These are phyloP conservation scores for Solanum clarkiae DNA, from an alignment of 257 asterid species.

Conservation along the genomic window DNA sequence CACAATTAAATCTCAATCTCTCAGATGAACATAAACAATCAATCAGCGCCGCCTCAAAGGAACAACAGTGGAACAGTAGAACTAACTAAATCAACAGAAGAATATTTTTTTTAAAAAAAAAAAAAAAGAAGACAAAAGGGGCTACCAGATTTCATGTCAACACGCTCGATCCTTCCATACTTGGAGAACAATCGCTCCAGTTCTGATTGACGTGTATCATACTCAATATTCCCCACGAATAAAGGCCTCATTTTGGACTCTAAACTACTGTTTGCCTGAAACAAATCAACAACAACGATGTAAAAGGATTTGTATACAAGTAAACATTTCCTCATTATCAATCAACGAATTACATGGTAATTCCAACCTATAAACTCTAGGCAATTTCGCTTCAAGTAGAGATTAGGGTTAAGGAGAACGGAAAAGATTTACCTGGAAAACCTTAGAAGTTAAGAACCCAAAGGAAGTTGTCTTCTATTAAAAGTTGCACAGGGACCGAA, in stretches of 20 bases:
- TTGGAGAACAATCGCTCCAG: slow-evolving; percentile 77
- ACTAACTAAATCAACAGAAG: not conserved
- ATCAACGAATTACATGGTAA: not conserved
- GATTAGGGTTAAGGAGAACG: not conserved
- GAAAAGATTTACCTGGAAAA: not conserved
- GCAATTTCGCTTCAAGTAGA: not conserved
- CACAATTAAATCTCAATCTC: not conserved
- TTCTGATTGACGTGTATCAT: slow-evolving; percentile 75
- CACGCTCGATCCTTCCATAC: slow-evolving; percentile 70
- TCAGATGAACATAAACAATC: not conserved
- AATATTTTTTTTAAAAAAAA: too few species aligned
- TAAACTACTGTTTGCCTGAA: not conserved
- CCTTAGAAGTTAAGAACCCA: not conserved
- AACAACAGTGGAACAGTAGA: not conserved
- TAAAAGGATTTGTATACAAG: not conserved
- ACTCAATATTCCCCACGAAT: slow-evolving; percentile 82
- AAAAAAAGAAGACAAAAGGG: not conserved
- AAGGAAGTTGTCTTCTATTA: not conserved
- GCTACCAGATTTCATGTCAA: slow-evolving; percentile 87
- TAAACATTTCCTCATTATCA: not conserved
- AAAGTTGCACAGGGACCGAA: not conserved
- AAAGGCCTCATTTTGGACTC: slow-evolving; percentile 49
- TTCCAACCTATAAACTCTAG: not conserved
- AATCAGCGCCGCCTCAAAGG: not conserved
- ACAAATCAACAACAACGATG: not conserved